phyloP scores from a whole-genome alignment of 805 yeast species.

The Candida insectorum region DNA sequence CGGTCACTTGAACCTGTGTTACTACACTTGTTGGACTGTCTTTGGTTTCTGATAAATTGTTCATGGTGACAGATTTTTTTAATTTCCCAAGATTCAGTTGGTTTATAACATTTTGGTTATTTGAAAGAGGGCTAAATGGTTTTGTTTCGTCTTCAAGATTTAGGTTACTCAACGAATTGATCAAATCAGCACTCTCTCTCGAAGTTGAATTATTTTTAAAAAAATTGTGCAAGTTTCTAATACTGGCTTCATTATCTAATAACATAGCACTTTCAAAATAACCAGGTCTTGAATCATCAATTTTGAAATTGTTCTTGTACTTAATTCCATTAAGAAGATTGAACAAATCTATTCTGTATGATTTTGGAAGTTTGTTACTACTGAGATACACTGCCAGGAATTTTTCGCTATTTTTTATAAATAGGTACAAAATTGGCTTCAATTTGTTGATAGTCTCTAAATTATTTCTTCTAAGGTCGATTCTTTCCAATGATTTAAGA shows the following conservation, averaged over 20 bases:
- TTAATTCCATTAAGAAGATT: slow-evolving; percentile 54
- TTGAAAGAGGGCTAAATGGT: slow-evolving; percentile 11
- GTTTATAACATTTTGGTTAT: slow-evolving; percentile 13
- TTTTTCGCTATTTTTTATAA: slow-evolving; percentile 22
- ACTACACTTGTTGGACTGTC: slow-evolving; percentile 33
- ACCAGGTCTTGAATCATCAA: slow-evolving; percentile 61
- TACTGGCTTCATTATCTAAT: slow-evolving; percentile 48
- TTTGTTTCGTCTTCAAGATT: slow-evolving; percentile 10
- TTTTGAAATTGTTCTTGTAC: slow-evolving; percentile 44
- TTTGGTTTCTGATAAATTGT: slow-evolving; percentile 12
- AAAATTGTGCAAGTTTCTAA: slow-evolving; percentile 39
- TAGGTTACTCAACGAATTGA: slow-evolving; percentile 7
- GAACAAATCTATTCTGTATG: slow-evolving; percentile 51
- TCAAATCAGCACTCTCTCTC: slow-evolving; percentile 4
- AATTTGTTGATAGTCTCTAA: slow-evolving; percentile 31
- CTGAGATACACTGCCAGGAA: slow-evolving; percentile 39
- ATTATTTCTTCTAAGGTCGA: slow-evolving; percentile 51
- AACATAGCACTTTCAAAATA: slow-evolving; percentile 56
- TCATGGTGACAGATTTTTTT: slow-evolving; percentile 31
- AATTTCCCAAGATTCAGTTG: slow-evolving; percentile 12
- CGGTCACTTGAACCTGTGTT: slow-evolving; percentile 42
- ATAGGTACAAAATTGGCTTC: slow-evolving; percentile 34
- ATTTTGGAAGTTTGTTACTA: slow-evolving; percentile 44
- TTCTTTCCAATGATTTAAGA: slow-evolving; percentile 41
- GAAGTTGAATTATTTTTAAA: slow-evolving; percentile 5